phyloP scores from a whole-genome alignment of 306 rosid species.

The Hippophae gyantsensis region DNA sequence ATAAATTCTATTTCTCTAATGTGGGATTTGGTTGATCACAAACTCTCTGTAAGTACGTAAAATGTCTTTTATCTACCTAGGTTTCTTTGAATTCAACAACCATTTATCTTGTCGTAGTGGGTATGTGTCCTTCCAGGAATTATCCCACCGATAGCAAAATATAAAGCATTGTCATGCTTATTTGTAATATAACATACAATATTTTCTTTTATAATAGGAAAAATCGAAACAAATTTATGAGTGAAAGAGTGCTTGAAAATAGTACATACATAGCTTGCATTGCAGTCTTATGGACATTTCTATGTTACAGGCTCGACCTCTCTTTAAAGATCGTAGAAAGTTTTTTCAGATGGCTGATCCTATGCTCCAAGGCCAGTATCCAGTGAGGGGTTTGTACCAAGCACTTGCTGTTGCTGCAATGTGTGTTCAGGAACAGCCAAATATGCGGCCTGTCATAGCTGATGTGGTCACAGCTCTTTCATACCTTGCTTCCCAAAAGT shows the following conservation, averaged over 20 bases:
- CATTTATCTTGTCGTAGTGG: neutral
- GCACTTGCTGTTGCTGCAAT: conserved; percentile 56
- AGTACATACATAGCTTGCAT: neutral
- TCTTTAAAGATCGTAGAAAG: conserved; percentile 44
- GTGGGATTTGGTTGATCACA: neutral
- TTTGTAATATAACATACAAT: too few species aligned
- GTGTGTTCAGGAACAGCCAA: conserved; percentile 57
- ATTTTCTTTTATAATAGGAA: neutral
- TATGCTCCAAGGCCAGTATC: conserved; percentile 44
- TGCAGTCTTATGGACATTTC: neutral
- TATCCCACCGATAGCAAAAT: neutral
- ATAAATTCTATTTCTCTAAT: too few species aligned
- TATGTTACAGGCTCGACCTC: conserved; percentile 43
- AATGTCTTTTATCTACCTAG: neutral
- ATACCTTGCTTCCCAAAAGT: conserved; percentile 45
- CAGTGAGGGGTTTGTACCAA: conserved; percentile 50
- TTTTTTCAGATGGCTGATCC: conserved; percentile 48
- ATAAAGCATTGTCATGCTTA: neutral
- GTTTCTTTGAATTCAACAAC: neutral
- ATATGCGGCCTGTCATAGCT: conserved; percentile 48
- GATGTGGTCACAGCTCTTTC: conserved; percentile 49
- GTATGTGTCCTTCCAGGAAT: neutral
- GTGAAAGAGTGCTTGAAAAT: too few species aligned
- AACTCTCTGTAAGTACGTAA: neutral
- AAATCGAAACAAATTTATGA: too few species aligned